A percentile compares a stretch with the other conserved stretches of the same genome.
These are phyloP conservation scores for Metarhizium brunneum DNA, from an alignment of 2,329 filamentous ascomycete species.

Conservation along the genomic window DNA sequence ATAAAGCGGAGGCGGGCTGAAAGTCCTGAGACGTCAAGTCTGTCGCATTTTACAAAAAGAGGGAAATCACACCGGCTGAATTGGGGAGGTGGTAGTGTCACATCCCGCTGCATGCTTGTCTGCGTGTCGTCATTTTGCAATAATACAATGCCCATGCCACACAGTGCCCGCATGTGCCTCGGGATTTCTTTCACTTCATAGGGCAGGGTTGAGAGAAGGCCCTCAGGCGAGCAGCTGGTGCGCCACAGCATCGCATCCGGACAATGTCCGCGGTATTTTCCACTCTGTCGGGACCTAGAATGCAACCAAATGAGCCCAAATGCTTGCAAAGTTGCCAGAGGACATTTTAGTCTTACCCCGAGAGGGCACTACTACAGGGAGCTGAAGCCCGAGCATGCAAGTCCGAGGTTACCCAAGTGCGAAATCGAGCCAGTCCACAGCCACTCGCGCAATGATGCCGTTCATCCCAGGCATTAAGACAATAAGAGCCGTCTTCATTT, in stretches of 20 bases:
- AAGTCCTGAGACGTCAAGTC: background rate
- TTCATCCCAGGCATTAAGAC: background rate
- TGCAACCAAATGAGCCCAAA: background rate
- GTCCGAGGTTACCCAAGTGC: too few species aligned
- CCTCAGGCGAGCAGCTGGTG: background rate
- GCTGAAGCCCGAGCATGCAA: background rate
- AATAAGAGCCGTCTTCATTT: background rate
- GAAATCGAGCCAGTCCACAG: too few species aligned
- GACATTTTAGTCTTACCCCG: background rate
- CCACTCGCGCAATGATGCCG: background rate
- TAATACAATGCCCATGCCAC: background rate
- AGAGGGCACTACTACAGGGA: background rate
- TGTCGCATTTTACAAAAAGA: background rate
- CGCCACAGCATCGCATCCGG: background rate
- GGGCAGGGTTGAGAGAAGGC: too few species aligned
- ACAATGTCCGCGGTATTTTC: conserved; percentile 3
- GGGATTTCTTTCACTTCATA: background rate
- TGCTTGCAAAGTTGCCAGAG: background rate
- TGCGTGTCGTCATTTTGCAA: background rate
- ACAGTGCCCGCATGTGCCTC: background rate
- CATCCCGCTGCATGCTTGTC: background rate
- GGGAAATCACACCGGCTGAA: background rate
- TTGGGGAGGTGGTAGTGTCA: background rate
- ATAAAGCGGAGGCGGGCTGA: background rate
- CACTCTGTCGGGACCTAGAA: conserved; percentile 1